Conservation (phyloP, 441 rosid species). For the Adansonia gregorii region DNA sequence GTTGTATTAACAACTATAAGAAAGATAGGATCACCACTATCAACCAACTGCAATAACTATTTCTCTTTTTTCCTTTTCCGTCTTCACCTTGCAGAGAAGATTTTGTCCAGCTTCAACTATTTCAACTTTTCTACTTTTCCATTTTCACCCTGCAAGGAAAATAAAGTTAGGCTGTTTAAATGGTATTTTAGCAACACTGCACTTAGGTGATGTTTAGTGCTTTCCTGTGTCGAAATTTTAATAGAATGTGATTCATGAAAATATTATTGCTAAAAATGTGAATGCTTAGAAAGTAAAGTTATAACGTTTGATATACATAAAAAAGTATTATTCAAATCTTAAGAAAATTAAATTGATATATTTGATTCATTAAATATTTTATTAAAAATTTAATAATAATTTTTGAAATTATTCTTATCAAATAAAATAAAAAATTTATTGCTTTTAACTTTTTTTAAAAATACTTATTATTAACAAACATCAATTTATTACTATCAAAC, state of each 20-base stretch:
- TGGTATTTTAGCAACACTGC: not conserved
- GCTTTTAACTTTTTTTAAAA: no score
- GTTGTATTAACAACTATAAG: no score
- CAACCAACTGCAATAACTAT: not conserved
- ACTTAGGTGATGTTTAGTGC: not conserved
- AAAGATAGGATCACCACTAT: not conserved
- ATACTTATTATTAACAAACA: not conserved
- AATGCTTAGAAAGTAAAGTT: no score
- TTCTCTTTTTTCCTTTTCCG: not conserved
- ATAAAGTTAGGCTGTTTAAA: not conserved
- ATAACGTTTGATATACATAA: no score
- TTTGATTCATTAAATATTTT: no score
- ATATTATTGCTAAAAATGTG: not conserved
- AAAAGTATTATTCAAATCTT: no score
- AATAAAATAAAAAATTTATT: no score
- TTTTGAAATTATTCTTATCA: no score
- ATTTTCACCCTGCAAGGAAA: not conserved
- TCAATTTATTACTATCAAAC: slow-evolving; percentile 43
- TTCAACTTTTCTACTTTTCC: not conserved
- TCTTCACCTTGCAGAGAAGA: not conserved
- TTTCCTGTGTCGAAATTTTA: no score
- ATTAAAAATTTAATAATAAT: no score
- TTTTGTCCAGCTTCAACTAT: not conserved
- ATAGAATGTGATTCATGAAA: not conserved
- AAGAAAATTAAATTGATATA: no score